Evolutionary conservation across 1,284 basidiomycete species (phyloP).

Genomic region (Phylloboletellus chloephorus): DNA sequence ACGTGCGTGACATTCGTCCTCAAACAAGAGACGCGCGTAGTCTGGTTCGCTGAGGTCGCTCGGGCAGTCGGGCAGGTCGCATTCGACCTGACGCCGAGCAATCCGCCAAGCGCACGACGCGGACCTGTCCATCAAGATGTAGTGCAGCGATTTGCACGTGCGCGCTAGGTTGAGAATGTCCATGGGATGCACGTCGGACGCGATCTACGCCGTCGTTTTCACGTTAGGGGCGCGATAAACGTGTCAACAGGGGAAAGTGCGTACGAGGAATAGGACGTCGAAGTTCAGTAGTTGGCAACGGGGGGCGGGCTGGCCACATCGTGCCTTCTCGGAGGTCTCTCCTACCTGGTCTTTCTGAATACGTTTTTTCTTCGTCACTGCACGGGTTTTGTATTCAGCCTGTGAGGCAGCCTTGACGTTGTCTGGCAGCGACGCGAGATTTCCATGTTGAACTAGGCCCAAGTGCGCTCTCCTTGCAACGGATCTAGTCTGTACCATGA

Average conservation of each 20-base stretch:
- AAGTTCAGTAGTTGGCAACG: constrained; percentile 11
- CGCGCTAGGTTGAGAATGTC: constrained; percentile 25
- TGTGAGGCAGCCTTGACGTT: no score
- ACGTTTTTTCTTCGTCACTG: no score
- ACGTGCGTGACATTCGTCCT: constrained; percentile 15
- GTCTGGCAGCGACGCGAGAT: no score
- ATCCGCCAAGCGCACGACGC: constrained; percentile 21
- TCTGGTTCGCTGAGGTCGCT: constrained; percentile 31
- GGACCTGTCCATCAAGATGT: constrained; percentile 18
- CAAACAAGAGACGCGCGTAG: constrained; percentile 27
- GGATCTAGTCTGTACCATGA: no score
- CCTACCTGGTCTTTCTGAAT: no score
- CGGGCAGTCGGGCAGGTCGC: constrained; percentile 22
- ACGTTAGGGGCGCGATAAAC: no score
- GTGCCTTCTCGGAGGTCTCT: neutral
- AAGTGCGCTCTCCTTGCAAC: no score
- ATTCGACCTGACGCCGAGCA: constrained; percentile 3
- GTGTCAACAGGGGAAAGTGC: neutral
- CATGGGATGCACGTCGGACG: constrained; percentile 10
- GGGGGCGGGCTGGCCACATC: neutral
- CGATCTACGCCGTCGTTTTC: constrained; percentile 3
- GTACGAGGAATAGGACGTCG: constrained; percentile 11
- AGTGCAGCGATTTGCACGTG: constrained; percentile 19
- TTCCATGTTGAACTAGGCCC: no score
- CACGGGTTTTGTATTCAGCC: no score